Percentiles rank a stretch among this genome's conserved stretches.
These are phyloP conservation scores for Hemileccinum impolitum DNA, from an alignment of 768 basidiomycete genomes.

Conservation along the genomic window DNA sequence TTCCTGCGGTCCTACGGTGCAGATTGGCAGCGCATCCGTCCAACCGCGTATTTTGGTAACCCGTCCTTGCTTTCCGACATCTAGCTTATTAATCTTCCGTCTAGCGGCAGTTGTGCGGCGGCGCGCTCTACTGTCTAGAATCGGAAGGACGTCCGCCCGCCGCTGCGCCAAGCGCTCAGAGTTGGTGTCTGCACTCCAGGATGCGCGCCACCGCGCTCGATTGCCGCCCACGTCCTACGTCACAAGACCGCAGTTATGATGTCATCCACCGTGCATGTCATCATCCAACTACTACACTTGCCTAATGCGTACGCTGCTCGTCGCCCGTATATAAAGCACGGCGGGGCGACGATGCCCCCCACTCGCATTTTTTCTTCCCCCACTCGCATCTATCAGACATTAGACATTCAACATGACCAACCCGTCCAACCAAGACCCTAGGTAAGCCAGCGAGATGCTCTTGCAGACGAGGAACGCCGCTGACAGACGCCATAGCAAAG, in stretches of 20 bases:
- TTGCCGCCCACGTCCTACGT: slow-evolving; percentile 18
- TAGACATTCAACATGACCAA: slow-evolving; percentile 6
- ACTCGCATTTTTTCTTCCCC: slow-evolving; percentile 9
- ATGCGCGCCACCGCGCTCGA: slow-evolving; percentile 1
- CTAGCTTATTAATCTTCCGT: neutral
- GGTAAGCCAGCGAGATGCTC: slow-evolving; percentile 15
- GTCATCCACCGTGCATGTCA: slow-evolving; percentile 25
- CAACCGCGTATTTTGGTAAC: neutral
- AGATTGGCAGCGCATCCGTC: neutral
- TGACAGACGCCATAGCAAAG: slow-evolving; percentile 26
- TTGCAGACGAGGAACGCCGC: neutral
- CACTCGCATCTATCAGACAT: neutral
- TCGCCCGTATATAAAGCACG: slow-evolving; percentile 26
- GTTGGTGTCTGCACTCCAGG: neutral
- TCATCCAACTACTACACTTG: slow-evolving; percentile 20
- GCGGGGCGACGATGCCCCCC: neutral
- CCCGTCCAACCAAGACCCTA: slow-evolving; percentile 24
- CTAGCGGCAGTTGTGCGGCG: neutral
- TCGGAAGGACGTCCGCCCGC: neutral
- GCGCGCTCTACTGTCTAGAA: neutral
- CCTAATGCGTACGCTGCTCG: slow-evolving; percentile 27
- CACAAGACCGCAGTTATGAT: slow-evolving; percentile 25
- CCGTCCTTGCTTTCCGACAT: neutral
- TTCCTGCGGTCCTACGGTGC: too few species aligned
- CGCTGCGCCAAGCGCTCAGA: neutral